Evolutionary conservation across 345 rosid genomes (phyloP).

Genomic region (Eucalyptus curtisii): DNA sequence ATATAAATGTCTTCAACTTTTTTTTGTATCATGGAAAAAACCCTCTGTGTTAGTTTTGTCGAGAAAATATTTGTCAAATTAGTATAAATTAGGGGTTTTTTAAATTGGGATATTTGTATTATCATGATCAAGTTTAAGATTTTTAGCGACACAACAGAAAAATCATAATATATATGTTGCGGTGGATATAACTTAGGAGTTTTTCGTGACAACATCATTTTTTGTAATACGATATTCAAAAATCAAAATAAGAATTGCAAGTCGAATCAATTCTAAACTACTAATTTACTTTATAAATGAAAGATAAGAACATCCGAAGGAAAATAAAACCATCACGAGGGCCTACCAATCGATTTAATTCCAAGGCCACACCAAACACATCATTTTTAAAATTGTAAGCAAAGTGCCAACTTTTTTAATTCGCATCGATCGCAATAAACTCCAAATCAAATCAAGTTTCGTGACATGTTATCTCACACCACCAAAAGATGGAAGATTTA

Average conservation of each 20-base stretch:
- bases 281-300: background rate
- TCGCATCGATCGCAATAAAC: accelerated
- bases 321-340: background rate
- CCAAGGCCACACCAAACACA: background rate
- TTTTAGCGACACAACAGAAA: too few relatives aligned
- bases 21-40: background rate
- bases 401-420: background rate
- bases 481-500: too few relatives aligned
- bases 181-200: too few relatives aligned
- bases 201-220: too few relatives aligned
- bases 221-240: background rate
- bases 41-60: too few relatives aligned
- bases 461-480: background rate
- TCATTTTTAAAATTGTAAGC: background rate
- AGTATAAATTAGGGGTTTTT: accelerated
- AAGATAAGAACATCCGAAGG: accelerated
- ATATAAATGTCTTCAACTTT: background rate
- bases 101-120: too few relatives aligned
- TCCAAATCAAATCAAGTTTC: background rate
- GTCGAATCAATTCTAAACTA: background rate
- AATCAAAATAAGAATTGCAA: background rate
- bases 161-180: accelerated
- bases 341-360: background rate
- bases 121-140: too few relatives aligned
- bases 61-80: too few relatives aligned